These are phyloP conservation scores for Paecilomyces variotii DNA, from an alignment of 2,329 filamentous ascomycete genomes.

Conservation along the genomic window DNA sequence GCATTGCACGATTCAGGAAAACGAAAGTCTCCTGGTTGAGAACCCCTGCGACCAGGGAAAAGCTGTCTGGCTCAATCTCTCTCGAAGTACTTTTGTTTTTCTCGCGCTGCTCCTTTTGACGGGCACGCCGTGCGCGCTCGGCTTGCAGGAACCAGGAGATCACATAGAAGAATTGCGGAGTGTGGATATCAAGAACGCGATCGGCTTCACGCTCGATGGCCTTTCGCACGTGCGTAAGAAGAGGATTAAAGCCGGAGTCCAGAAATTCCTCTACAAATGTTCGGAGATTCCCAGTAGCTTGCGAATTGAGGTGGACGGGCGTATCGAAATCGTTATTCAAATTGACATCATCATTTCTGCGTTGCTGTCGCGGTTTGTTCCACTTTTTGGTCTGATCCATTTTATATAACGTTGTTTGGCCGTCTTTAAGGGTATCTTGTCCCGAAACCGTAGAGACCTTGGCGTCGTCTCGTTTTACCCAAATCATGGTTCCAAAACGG, in stretches of 20 bases:
- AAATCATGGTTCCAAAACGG: slow-evolving; percentile 93
- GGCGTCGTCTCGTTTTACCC: slow-evolving; percentile 80
- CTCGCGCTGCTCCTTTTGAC: slow-evolving; percentile 47
- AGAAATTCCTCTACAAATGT: slow-evolving; percentile 87
- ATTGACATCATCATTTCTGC: slow-evolving; percentile 54
- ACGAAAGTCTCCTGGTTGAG: slow-evolving; percentile 95
- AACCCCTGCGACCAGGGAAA: slow-evolving; percentile 78
- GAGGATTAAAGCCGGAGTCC: slow-evolving; percentile 88
- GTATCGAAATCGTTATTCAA: slow-evolving; percentile 65
- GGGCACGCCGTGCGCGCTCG: slow-evolving; percentile 63
- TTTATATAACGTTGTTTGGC: slow-evolving; percentile 66
- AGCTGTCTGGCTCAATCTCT: slow-evolving; percentile 62
- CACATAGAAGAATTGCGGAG: slow-evolving; percentile 83
- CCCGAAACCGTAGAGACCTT: slow-evolving; percentile 82
- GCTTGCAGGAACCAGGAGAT: slow-evolving; percentile 88
- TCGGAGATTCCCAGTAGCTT: slow-evolving; percentile 68
- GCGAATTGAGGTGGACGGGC: slow-evolving; percentile 59
- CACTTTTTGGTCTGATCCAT: slow-evolving; percentile 89
- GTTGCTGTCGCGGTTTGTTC: slow-evolving; percentile 64
- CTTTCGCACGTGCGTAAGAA: slow-evolving; percentile 77
- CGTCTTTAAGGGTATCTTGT: slow-evolving; percentile 71
- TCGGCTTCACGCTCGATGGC: slow-evolving; percentile 85
- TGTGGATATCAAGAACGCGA: slow-evolving; percentile 68
- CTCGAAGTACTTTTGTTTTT: slow-evolving; percentile 41
- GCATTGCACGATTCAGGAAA: slow-evolving; percentile 74